Base-by-base conservation (phyloP, 225 moss, liverwort and hornwort genomes). In the Bryoerythrophyllum caledonicum region DNA sequence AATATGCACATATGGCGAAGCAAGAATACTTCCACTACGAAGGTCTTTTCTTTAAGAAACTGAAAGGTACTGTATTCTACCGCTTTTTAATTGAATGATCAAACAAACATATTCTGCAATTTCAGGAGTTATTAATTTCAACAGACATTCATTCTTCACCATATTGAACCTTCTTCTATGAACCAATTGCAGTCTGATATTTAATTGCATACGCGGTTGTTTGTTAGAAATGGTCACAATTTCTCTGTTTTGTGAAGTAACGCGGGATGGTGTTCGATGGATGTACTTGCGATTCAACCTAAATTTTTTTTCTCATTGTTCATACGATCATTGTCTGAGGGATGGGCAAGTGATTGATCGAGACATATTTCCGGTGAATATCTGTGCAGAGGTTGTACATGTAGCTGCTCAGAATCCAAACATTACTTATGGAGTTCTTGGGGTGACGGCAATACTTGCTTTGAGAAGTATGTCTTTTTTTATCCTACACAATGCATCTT, bases 341-440 rank as follows among this genome's bases (percentile, higher is more conserved):
- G 8, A 53, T 75, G 63, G 48, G 58, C 26, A 10, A 71, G 30
- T 74, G 63, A 34, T 71, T 49, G 4, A 70, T 70, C 58, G 75
- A 32, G 5, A 70, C 64, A 37, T 38, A 35, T 65, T 54, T 72
- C 25, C 3, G 40, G 34, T 78, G 35, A 66, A 46, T 65, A 63
- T 52, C 43, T 54, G 48, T 87, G 78, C 91, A 99, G 97, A 99
- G 82, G 94, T 94, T 64, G 83, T 99, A 6, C 85, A 90, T 78
- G 44, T 87, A 54, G 83, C 87, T 74, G 83, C 79, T 73, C 85
- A 88, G 48, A 83, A 99, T 77, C 91, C 94, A 28, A 93, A 88
- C 73, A 26, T 69, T 73, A 80, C 89, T 25, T 91, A 83, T 79
- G 97, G 89, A 85, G 87, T 89, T 55, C 86, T 87, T 73, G 89